Conservation (phyloP, 2,329 filamentous ascomycete species). For the Arthroderma sp. region DNA sequence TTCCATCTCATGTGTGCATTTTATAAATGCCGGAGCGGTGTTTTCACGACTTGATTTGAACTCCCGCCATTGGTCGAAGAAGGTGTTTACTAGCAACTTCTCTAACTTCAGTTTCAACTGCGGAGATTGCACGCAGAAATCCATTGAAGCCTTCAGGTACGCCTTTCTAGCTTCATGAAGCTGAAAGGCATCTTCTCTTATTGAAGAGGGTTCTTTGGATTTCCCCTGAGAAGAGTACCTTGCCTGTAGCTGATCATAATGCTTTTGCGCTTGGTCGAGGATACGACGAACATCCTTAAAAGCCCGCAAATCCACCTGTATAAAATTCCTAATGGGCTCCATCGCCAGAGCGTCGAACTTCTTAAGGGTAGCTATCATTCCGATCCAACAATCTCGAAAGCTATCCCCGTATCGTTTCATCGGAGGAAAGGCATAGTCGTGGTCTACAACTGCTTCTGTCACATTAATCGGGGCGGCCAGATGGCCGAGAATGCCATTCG, state of each 20-base stretch:
- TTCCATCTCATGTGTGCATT: slow-evolving; percentile 71
- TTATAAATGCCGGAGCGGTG: slow-evolving; percentile 46
- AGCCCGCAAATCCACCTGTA: slow-evolving; percentile 62
- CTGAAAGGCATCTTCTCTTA: slow-evolving; percentile 91
- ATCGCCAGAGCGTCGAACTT: slow-evolving; percentile 63
- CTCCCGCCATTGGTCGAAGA: slow-evolving; percentile 77
- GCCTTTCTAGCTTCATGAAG: slow-evolving; percentile 83
- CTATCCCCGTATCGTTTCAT: slow-evolving; percentile 76
- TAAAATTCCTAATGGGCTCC: slow-evolving; percentile 69
- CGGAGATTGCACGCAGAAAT: slow-evolving; percentile 79
- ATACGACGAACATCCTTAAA: slow-evolving; percentile 70
- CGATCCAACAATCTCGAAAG: slow-evolving; percentile 75
- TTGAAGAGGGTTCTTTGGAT: slow-evolving; percentile 78
- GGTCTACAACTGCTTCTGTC: slow-evolving; percentile 76
- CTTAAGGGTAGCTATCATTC: slow-evolving; percentile 59
- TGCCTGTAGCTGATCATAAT: slow-evolving; percentile 67
- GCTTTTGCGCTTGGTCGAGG: slow-evolving; percentile 68
- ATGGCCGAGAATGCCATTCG: slow-evolving; percentile 63
- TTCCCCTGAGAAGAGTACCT: slow-evolving; percentile 78
- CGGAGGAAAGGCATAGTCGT: slow-evolving; percentile 84
- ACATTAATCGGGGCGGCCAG: slow-evolving; percentile 60
- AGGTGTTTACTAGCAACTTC: slow-evolving; percentile 70
- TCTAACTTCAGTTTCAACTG: slow-evolving; percentile 76
- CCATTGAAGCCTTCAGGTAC: slow-evolving; percentile 84
- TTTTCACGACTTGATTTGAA: slow-evolving; percentile 60